Percentiles rank a stretch among this genome's conserved stretches.
phyloP scores from a whole-genome alignment of 208 protist species.

The Leishmania braziliensis region DNA sequence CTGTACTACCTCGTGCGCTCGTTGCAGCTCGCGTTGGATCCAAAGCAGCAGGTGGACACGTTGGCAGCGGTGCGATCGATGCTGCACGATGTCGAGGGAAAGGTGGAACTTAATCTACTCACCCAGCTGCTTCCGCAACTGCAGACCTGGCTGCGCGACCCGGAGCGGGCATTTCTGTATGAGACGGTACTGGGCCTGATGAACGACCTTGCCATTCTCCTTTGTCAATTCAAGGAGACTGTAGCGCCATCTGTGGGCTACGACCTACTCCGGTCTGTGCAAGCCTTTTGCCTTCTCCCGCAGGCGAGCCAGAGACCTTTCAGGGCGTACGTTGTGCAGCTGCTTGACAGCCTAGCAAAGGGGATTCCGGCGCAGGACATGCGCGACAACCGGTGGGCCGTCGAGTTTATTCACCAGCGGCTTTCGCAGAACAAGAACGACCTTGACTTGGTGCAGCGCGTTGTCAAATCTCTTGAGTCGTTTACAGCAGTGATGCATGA shows the following conservation, averaged over 20 bases:
- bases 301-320: constrained; percentile 86
- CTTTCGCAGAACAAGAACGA: constrained; percentile 88
- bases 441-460: constrained; percentile 72
- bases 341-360: constrained; percentile 80
- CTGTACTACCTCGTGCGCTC: constrained; percentile 87
- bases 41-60: constrained; percentile 71
- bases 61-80: constrained; percentile 64
- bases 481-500: constrained; percentile 87
- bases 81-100: constrained; percentile 69
- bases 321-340: constrained; percentile 82
- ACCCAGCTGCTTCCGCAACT: constrained; percentile 85
- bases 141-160: constrained; percentile 76
- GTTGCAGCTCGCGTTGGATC: constrained; percentile 79
- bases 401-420: constrained; percentile 92
- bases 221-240: constrained; percentile 74
- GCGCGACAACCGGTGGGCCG: constrained; percentile 86
- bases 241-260: constrained; percentile 60
- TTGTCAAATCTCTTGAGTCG: constrained; percentile 87
- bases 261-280: constrained; percentile 74
- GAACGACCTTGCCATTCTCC: constrained; percentile 79
- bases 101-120: constrained; percentile 71
- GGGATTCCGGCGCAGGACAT: constrained; percentile 83
- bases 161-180: constrained; percentile 71
- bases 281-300: constrained; percentile 77
- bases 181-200: constrained; percentile 77